Percentiles rank a stretch among this genome's conserved stretches.
Conservation (phyloP, 352 stramenopile genomes). For the Pythium graminicola region DNA sequence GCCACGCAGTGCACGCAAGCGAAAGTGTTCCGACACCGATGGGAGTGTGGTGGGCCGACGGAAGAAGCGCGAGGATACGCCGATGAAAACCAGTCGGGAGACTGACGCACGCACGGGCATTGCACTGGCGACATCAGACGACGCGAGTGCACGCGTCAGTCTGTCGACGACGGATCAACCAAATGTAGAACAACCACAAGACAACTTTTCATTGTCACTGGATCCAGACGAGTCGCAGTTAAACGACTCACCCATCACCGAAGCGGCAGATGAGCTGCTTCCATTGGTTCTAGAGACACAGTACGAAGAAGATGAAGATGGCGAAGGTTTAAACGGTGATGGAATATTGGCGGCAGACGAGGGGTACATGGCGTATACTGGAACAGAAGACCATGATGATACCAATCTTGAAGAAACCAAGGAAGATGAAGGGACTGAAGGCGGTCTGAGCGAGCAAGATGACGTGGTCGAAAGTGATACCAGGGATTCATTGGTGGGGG, state of each 20-base stretch:
- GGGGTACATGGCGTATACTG: neutral
- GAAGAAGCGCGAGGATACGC: constrained; percentile 18
- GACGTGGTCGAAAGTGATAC: neutral
- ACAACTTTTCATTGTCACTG: neutral
- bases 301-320: constrained; percentile 11
- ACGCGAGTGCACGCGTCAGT: neutral
- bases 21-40: constrained; percentile 4
- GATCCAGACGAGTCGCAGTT: constrained; percentile 14
- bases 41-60: constrained; percentile 1
- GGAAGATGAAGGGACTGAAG: neutral
- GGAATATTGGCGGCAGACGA: neutral
- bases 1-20: constrained; percentile 19
- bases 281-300: constrained; percentile 14
- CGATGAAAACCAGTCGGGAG: neutral
- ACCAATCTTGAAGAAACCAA: neutral
- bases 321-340: neutral
- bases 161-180: neutral
- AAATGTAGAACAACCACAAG: neutral
- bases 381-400: neutral
- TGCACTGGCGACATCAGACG: neutral
- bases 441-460: neutral
- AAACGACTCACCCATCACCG: constrained; percentile 15
- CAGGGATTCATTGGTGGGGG: constrained; percentile 1
- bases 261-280: constrained; percentile 2
- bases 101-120: neutral